Conservation (phyloP, 2,329 filamentous ascomycete genomes). For the Paraphoma chrysanthemicola region DNA sequence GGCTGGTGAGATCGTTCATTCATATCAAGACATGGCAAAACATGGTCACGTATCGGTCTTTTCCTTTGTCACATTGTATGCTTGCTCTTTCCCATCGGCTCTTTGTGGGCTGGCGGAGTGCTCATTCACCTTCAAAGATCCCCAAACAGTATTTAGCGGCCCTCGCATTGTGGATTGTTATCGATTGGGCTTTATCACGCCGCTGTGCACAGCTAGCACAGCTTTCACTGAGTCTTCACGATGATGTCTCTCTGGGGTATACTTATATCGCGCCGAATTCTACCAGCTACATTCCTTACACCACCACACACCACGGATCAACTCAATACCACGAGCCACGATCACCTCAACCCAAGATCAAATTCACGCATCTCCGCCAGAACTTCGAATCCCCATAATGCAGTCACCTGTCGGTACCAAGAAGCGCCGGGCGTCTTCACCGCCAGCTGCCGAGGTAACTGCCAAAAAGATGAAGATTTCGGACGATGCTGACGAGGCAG, state of each 20-base stretch:
- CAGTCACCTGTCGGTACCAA: neutral
- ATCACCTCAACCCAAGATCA: neutral
- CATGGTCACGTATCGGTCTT: neutral
- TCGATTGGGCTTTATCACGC: constrained; percentile 6
- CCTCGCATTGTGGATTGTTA: constrained; percentile 4
- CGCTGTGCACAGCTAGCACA: neutral
- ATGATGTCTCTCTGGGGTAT: neutral
- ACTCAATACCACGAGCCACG: neutral
- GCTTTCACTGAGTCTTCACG: constrained; percentile 4
- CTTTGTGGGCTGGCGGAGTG: neutral
- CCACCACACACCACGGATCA: neutral
- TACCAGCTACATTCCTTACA: neutral
- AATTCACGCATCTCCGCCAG: too few relatives aligned
- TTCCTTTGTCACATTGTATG: constrained; percentile 13
- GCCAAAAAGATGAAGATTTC: constrained; percentile 6
- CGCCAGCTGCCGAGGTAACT: neutral
- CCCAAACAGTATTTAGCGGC: neutral
- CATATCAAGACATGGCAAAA: too few relatives aligned
- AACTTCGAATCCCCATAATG: neutral
- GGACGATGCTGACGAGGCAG: too few relatives aligned
- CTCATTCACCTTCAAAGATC: neutral
- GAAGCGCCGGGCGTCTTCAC: neutral
- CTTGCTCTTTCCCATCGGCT: neutral
- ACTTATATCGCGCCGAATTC: constrained; percentile 2
- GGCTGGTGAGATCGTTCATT: too few relatives aligned